A percentile compares a stretch with the other conserved stretches of the same genome.
Conservation (phyloP, 2,329 filamentous ascomycete genomes). For the Penicillium expansum region DNA sequence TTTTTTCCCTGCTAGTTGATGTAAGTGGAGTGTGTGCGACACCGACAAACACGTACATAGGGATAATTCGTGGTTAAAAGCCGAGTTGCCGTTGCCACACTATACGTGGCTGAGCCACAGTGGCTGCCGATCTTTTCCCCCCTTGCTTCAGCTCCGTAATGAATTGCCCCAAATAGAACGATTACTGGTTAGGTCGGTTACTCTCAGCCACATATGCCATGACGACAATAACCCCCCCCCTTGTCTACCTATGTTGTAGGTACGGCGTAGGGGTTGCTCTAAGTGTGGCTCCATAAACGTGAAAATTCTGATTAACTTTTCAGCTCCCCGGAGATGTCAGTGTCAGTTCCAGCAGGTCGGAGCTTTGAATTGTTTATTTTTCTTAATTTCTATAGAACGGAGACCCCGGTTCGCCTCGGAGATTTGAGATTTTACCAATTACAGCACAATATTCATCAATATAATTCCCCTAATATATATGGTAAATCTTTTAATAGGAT, state of each 20-base stretch:
- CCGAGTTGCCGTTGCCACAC: slow-evolving; percentile 3
- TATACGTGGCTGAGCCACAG: neutral
- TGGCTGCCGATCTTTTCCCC: neutral
- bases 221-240: neutral
- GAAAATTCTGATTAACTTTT: slow-evolving; percentile 13
- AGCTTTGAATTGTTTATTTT: neutral
- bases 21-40: neutral
- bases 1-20: no score
- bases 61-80: neutral
- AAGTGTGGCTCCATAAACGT: neutral
- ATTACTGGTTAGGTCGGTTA: neutral
- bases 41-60: neutral
- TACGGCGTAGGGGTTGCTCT: no score
- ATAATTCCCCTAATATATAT: neutral
- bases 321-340: slow-evolving; percentile 7
- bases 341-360: neutral
- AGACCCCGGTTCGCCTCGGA: neutral
- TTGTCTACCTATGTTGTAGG: no score
- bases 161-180: neutral
- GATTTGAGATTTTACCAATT: neutral
- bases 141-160: slow-evolving; percentile 2
- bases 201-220: slow-evolving; percentile 6
- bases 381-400: neutral
- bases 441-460: neutral
- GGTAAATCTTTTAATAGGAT: neutral